Evolutionary conservation across 75 land plant genomes (phyloP).

Genomic region (Ceratopteris richardii): DNA sequence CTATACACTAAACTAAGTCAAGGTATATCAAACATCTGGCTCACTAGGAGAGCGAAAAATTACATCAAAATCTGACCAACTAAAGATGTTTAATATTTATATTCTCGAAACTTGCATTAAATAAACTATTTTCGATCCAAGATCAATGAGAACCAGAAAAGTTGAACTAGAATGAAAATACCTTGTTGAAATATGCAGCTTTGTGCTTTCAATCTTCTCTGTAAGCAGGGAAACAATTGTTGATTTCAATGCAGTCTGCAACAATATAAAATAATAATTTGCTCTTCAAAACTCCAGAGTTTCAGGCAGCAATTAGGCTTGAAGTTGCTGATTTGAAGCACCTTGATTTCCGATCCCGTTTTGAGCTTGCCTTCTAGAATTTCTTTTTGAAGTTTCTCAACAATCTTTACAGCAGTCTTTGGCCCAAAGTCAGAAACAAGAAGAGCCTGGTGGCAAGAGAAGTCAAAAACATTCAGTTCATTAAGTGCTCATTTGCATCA

Average conservation of each 20-base stretch:
- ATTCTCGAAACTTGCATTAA: too few species aligned
- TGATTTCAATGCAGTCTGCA: conserved; percentile 74
- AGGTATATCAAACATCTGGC: too few species aligned
- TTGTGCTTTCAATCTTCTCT: conserved; percentile 55
- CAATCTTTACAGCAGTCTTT: conserved; percentile 79
- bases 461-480: conserved; percentile 1
- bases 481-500: not conserved
- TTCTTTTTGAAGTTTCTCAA: conserved; percentile 76
- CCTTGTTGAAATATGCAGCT: conserved; percentile 84
- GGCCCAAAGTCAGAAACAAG: conserved; percentile 97
- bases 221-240: conserved; percentile 66
- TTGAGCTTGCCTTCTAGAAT: conserved; percentile 80
- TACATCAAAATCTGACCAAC: too few species aligned
- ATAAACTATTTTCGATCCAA: too few species aligned
- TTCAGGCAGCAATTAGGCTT: too few species aligned
- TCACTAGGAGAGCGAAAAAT: too few species aligned
- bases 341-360: conserved; percentile 91
- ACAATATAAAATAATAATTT: not conserved
- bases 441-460: conserved; percentile 46
- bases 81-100: too few species aligned
- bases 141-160: too few species aligned
- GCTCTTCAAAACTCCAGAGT: too few species aligned
- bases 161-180: conserved; percentile 22
- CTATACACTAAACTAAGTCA: too few species aligned
- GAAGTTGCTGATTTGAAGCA: too few species aligned